Conservation (phyloP, 805 yeast genomes). For the Groenewaldozyma tartarivorans region DNA sequence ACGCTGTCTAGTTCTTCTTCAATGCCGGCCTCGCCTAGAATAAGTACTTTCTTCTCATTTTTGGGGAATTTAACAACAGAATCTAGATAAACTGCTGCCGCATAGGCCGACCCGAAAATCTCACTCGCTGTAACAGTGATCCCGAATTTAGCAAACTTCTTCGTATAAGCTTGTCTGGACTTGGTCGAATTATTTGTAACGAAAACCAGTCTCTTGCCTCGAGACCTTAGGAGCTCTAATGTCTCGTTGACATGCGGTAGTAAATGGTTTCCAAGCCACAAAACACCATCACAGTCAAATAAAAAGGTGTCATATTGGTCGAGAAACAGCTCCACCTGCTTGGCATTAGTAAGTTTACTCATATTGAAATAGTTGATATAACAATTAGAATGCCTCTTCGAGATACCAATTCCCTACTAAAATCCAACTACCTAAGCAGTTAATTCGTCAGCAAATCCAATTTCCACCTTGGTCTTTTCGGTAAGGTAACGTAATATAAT, state of each 20-base stretch:
- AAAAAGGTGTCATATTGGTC: slow-evolving; percentile 71
- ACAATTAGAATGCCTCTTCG: no score
- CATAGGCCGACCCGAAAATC: slow-evolving; percentile 86
- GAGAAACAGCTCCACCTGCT: slow-evolving; percentile 37
- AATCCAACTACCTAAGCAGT: no score
- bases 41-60: slow-evolving; percentile 75
- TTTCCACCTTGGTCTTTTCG: no score
- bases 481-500: no score
- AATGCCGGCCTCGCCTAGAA: slow-evolving; percentile 82
- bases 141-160: slow-evolving; percentile 61
- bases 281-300: slow-evolving; percentile 96
- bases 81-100: slow-evolving; percentile 77
- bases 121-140: slow-evolving; percentile 43
- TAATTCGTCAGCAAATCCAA: no score
- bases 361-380: no score
- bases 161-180: slow-evolving; percentile 65
- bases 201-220: slow-evolving; percentile 64
- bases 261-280: slow-evolving; percentile 82
- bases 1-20: slow-evolving; percentile 64
- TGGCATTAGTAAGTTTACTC: slow-evolving; percentile 19
- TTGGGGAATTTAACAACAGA: slow-evolving; percentile 67
- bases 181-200: slow-evolving; percentile 96
- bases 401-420: no score
- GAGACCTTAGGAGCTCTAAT: slow-evolving; percentile 42
- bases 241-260: slow-evolving; percentile 77